Conservation (phyloP, 225 moss, liverwort and hornwort species). For the Anthoceros angustus region DNA sequence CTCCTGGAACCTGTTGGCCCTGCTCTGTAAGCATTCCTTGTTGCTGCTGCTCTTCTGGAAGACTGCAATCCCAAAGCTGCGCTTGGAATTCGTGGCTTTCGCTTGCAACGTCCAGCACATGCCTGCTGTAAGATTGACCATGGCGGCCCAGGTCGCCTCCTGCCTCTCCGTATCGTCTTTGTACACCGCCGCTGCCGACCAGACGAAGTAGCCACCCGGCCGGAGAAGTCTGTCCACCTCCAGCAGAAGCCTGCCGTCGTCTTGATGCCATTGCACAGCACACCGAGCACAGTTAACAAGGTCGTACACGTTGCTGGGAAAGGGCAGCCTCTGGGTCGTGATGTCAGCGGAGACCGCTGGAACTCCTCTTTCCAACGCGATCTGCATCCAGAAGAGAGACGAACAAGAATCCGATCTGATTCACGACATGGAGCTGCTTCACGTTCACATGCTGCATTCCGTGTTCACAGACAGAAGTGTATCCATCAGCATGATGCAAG, state of each 20-base stretch:
- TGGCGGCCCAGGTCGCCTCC: background rate
- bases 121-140: background rate
- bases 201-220: conserved; percentile 34
- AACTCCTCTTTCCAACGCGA: conserved; percentile 30
- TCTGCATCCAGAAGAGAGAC: conserved; percentile 6
- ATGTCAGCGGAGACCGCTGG: conserved; percentile 27
- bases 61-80: background rate
- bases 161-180: background rate
- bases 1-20: background rate
- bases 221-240: conserved; percentile 36
- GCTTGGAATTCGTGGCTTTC: background rate
- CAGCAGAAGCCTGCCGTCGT: conserved; percentile 17
- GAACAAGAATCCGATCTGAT: background rate
- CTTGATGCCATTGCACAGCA: conserved; percentile 12
- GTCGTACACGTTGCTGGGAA: conserved; percentile 33
- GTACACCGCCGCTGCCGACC: conserved; percentile 1
- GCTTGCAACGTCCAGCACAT: background rate
- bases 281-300: conserved; percentile 30
- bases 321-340: conserved; percentile 17
- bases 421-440: background rate
- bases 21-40: background rate
- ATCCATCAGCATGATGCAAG: no score
- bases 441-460: no score
- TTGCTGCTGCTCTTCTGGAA: background rate
- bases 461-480: no score